A percentile compares a stretch with the other conserved stretches of the same genome.
phyloP scores from a whole-genome alignment of 805 yeast species.

The Pichia heedii region DNA sequence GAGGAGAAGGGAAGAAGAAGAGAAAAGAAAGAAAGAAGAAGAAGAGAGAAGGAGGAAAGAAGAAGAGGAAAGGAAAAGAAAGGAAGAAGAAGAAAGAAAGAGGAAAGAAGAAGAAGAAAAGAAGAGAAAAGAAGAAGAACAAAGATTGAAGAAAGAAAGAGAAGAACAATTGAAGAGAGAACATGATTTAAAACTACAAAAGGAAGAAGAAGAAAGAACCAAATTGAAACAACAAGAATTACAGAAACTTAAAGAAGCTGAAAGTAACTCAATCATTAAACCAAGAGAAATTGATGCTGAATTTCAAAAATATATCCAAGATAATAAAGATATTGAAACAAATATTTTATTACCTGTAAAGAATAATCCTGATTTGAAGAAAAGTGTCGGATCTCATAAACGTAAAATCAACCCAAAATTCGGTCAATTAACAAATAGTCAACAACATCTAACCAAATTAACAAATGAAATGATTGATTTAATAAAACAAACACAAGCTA shows the following conservation, averaged over 20 bases:
- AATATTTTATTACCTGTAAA: conserved; percentile 49
- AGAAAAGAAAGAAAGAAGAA: conserved; percentile 15
- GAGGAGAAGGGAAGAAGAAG: conserved; percentile 15
- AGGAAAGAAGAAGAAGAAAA: conserved; percentile 13
- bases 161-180: conserved; percentile 17
- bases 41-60: conserved; percentile 12
- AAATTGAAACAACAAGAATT: conserved; percentile 16
- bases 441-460: conserved; percentile 45
- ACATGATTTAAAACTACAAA: conserved; percentile 12
- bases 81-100: conserved; percentile 14
- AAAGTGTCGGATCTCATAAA: conserved; percentile 50
- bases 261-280: conserved; percentile 20
- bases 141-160: conserved; percentile 12
- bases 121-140: conserved; percentile 13
- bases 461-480: conserved; percentile 41
- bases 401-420: conserved; percentile 79
- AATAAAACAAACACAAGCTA: conserved; percentile 37
- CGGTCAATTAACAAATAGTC: conserved; percentile 81
- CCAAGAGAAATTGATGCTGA: conserved; percentile 31
- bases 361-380: conserved; percentile 32
- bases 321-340: conserved; percentile 49
- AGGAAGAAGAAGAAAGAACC: conserved; percentile 21
- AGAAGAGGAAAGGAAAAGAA: conserved; percentile 11
- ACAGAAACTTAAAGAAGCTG: conserved; percentile 17
- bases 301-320: conserved; percentile 40